Evolutionary conservation across 805 yeast species (phyloP), one percentile per base, ranked within the genome.

Genomic region (Starmerella floricola): DNA sequence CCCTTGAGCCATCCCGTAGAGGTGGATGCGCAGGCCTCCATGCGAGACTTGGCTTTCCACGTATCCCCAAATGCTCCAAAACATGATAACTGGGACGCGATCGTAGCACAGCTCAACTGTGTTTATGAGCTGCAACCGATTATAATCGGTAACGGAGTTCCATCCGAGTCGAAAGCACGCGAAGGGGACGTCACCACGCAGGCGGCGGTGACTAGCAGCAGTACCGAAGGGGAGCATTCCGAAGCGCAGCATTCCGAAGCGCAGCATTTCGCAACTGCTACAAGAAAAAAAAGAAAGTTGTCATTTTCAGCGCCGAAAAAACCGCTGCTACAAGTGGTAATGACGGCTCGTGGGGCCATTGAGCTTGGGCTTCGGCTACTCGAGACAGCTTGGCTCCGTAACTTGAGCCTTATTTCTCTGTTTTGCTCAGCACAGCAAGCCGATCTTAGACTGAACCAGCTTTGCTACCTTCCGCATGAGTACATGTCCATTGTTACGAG

Each of bases 381-480:
- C 17, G 66, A 64, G 26, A 34, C 56, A 49, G 49, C 47, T 41
- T 28, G 47, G 38, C 1, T 36, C 18, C 55, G 18, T 34, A 40
- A 19, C 29, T 47, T 13, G 40, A 34, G 23, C 37, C 38, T 35
- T 42, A 45, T 17, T 54, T 57, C 66, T 65, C 15, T 35, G 66
- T 0, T 78, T 83, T 13, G 79, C 78, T 70, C 81, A 1, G 77
- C 84, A 4, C 77, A 77, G 53, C 97, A 88, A 57, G 63, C 86
- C 2, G 94, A 85, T 56, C 62, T 85, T 23, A 62, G 95, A 34
- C 61, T 82, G 12, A 78, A 76, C 47, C 95, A 87, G 52, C 58
- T 84, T 13, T 73, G 82, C 51, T 78, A 73, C 53, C 73, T 86
- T 52, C 96, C 96, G 0, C 67, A 73, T 2, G 96, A 87, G 55